Percentiles rank a stretch among this genome's conserved stretches.
Conservation (phyloP, 2,329 filamentous ascomycete genomes). For the Metarhizium guizhouense region DNA sequence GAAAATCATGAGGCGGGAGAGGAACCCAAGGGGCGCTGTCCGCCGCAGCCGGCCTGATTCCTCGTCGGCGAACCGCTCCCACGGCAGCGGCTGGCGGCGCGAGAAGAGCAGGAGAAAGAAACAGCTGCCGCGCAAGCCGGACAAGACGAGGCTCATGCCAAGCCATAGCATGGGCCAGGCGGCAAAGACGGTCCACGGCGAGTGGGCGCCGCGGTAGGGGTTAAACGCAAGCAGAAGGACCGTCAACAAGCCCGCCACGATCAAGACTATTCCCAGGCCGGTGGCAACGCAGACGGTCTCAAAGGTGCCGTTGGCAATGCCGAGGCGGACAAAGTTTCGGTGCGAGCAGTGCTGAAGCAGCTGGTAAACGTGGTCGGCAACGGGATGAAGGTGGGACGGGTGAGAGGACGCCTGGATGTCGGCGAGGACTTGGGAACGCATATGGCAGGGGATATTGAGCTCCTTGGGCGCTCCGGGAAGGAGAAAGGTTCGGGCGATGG, state of each 20-base stretch:
- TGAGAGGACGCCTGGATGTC: conserved; percentile 25
- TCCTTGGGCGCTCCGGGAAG: conserved; percentile 33
- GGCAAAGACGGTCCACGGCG: conserved; percentile 31
- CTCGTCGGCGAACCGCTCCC: conserved; percentile 37
- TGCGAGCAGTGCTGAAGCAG: conserved; percentile 39
- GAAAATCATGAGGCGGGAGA: conserved; percentile 36
- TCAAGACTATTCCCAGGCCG: conserved; percentile 30
- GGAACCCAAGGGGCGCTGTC: conserved; percentile 17
- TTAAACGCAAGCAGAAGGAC: conserved; percentile 30
- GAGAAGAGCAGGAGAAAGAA: conserved; percentile 39
- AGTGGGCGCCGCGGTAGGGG: conserved; percentile 27
- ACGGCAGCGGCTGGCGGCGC: conserved; percentile 35
- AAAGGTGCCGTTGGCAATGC: conserved; percentile 42
- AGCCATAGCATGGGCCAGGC: conserved; percentile 38
- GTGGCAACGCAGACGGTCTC: conserved; percentile 40
- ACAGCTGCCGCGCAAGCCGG: conserved; percentile 35
- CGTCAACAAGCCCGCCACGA: conserved; percentile 28
- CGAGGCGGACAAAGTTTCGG: conserved; percentile 42
- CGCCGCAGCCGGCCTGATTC: conserved; percentile 14
- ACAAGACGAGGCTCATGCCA: conserved; percentile 32
- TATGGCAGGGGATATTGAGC: conserved; percentile 34
- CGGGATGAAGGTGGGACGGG: conserved; percentile 29
- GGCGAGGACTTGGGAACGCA: conserved; percentile 29
- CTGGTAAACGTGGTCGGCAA: conserved; percentile 37
- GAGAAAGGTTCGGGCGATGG: conserved; percentile 32